Conservation (phyloP, 148 eudicot genomes). For the Fallopia convolvulus region DNA sequence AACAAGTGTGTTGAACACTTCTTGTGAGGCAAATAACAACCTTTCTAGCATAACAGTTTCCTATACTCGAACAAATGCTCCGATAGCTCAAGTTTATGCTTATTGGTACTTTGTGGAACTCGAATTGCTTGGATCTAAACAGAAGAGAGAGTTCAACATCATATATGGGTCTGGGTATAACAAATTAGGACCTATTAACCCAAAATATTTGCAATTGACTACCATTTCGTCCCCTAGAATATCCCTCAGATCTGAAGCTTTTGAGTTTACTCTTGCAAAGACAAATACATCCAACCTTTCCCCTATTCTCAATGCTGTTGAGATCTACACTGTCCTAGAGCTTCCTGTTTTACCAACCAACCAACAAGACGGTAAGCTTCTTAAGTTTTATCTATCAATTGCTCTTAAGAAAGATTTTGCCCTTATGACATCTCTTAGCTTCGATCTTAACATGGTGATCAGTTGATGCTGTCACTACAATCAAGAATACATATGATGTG, state of each 20-base stretch:
- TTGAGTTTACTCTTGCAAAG: background rate
- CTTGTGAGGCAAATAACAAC: background rate
- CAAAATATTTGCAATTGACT: background rate
- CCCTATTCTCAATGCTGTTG: background rate
- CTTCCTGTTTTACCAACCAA: background rate
- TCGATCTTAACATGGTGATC: background rate
- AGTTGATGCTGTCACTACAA: background rate
- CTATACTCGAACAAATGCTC: background rate
- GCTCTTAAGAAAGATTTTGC: too few species aligned
- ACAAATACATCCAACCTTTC: background rate
- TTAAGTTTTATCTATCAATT: too few species aligned
- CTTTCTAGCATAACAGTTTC: background rate
- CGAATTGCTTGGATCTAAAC: background rate
- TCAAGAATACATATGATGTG: background rate
- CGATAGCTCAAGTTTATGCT: background rate
- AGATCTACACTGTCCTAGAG: background rate
- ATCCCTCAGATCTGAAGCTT: background rate
- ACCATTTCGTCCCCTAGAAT: background rate
- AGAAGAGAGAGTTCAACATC: background rate
- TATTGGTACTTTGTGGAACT: background rate
- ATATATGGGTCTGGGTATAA: background rate
- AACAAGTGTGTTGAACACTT: background rate
- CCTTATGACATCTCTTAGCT: too few species aligned
- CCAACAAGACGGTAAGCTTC: background rate
- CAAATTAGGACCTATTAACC: background rate